These are phyloP conservation scores for Esteya vermicola DNA, from an alignment of 2,329 filamentous ascomycete species.

Conservation along the genomic window DNA sequence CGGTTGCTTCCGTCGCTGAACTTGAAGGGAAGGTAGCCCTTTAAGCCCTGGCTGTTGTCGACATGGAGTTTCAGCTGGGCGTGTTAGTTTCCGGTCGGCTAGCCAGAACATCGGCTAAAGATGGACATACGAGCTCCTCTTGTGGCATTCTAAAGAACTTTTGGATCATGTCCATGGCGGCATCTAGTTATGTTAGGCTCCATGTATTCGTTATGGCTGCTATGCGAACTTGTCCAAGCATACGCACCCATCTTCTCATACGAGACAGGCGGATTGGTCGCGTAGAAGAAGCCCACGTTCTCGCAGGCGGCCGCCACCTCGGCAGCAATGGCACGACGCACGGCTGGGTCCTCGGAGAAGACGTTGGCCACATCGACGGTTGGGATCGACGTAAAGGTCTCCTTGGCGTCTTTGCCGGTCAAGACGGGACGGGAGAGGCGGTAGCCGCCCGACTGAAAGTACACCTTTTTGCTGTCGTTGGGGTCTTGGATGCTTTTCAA, in stretches of 20 bases:
- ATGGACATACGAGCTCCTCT: conserved; percentile 1
- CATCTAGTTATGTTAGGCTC: background rate
- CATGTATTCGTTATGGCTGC: background rate
- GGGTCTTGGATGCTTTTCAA: conserved; percentile 3
- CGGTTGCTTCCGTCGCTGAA: background rate
- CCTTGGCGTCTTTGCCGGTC: conserved; percentile 5
- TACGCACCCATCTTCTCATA: conserved; percentile 2
- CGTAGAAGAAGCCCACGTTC: conserved; percentile 5
- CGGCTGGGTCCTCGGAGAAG: conserved; percentile 1
- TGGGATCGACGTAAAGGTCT: conserved; percentile 5
- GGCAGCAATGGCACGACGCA: background rate
- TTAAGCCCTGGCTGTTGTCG: conserved; percentile 4
- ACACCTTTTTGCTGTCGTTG: background rate
- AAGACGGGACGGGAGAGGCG: conserved; percentile 2
- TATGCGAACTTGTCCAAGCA: background rate
- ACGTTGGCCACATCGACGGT: conserved; percentile 4
- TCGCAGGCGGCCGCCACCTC: conserved; percentile 4
- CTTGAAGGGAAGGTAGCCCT: conserved; percentile 2
- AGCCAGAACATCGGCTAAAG: background rate
- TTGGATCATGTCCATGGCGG: conserved; percentile 1
- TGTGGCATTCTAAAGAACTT: conserved; percentile 1
- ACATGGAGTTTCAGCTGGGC: conserved; percentile 2
- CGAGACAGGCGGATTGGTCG: background rate
- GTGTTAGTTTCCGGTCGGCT: background rate
- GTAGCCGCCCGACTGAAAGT: conserved; percentile 2